Evolutionary conservation across 164 flowering plant species (phyloP).

Genomic region (Stephania cephalantha): DNA sequence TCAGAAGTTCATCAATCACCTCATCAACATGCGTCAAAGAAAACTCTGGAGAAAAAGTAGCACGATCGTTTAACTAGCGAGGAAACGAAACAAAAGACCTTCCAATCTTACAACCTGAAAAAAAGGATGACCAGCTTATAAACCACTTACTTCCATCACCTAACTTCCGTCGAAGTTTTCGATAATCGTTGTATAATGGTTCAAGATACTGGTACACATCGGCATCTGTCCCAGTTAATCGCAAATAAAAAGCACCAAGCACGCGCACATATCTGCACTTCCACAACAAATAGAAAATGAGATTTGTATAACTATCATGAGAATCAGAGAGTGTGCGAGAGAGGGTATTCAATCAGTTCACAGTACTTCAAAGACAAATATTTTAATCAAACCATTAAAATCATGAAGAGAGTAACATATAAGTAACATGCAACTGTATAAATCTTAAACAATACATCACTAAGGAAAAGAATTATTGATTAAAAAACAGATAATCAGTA

Average conservation of each 20-base stretch:
- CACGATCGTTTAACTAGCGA: not conserved
- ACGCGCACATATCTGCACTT: conserved; percentile 72
- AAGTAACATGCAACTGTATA: too few relatives aligned
- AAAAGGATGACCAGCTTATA: not conserved
- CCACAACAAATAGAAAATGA: not conserved
- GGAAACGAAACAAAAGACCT: not conserved
- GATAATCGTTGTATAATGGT: conserved; percentile 92
- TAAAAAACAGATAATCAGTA: too few relatives aligned
- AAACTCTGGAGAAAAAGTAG: conserved; percentile 35
- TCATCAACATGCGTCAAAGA: conserved; percentile 92
- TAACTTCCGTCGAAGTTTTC: conserved; percentile 65
- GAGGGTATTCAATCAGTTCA: not conserved
- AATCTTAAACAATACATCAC: too few relatives aligned
- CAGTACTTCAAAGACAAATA: too few relatives aligned
- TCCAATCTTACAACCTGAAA: not conserved
- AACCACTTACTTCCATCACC: conserved; percentile 67
- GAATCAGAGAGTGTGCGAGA: not conserved
- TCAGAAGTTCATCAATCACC: conserved; percentile 84
- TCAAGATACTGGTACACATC: conserved; percentile 91
- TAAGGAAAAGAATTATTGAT: too few relatives aligned
- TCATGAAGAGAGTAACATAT: not conserved
- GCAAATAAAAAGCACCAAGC: conserved; percentile 91
- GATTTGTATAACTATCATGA: not conserved
- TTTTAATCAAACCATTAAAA: not conserved
- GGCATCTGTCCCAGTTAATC: conserved; percentile 77